Evolutionary conservation across 495 filamentous ascomycete species (phyloP).

Genomic region (Penicillium arizonense): DNA sequence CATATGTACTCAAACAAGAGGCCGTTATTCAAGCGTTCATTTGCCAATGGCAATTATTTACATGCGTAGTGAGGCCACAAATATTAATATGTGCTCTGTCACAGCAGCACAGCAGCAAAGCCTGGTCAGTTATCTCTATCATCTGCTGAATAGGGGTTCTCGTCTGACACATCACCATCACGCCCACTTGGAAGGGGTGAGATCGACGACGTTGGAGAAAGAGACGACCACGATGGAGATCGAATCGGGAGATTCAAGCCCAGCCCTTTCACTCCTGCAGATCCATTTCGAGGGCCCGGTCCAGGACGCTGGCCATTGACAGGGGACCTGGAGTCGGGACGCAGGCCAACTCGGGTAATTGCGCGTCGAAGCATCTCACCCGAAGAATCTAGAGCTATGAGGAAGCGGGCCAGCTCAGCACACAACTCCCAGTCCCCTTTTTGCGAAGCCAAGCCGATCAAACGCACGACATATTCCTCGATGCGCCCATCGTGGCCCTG

Average conservation of each 20-base stretch:
- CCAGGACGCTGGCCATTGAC: slow-evolving; percentile 22
- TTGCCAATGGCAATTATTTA: too few species aligned
- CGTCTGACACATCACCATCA: slow-evolving; percentile 23
- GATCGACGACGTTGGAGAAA: slow-evolving; percentile 32
- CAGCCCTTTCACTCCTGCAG: slow-evolving; percentile 36
- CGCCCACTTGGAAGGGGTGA: slow-evolving; percentile 22
- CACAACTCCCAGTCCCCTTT: slow-evolving; percentile 96
- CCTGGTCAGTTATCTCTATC: slow-evolving; percentile 15
- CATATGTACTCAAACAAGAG: too few species aligned
- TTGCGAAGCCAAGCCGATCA: slow-evolving; percentile 77
- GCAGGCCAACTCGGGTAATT: slow-evolving; percentile 63
- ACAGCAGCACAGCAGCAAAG: not conserved
- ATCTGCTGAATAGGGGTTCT: slow-evolving; percentile 13
- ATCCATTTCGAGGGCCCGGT: slow-evolving; percentile 22
- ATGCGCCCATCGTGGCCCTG: slow-evolving; percentile 63
- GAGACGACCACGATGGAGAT: slow-evolving; percentile 38
- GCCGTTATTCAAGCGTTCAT: too few species aligned
- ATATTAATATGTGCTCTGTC: too few species aligned
- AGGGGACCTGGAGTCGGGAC: slow-evolving; percentile 11
- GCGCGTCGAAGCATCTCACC: slow-evolving; percentile 80
- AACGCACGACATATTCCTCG: slow-evolving; percentile 65
- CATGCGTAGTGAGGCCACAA: too few species aligned
- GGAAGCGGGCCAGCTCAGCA: slow-evolving; percentile 88
- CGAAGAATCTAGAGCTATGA: slow-evolving; percentile 86
- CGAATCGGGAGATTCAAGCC: slow-evolving; percentile 36